phyloP scores from a whole-genome alignment of 2,329 filamentous ascomycete species.

The Fusarium cyanostomum region DNA sequence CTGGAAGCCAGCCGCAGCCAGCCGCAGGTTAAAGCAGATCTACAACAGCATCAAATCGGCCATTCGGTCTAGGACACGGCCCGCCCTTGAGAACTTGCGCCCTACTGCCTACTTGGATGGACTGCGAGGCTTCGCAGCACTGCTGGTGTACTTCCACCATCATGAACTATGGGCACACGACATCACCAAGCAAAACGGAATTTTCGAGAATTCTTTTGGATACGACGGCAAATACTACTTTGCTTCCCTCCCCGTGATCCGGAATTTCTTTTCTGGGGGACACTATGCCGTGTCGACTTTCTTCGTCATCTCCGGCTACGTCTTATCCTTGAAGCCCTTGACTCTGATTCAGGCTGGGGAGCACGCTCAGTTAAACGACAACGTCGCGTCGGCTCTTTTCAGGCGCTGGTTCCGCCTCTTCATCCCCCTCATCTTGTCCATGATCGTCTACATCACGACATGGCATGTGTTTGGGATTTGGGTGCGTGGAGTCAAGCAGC shows the following conservation, averaged over 20 bases:
- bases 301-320: conserved; percentile 68
- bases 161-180: conserved; percentile 67
- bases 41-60: conserved; percentile 16
- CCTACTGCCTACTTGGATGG: conserved; percentile 70
- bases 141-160: conserved; percentile 72
- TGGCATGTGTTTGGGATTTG: conserved; percentile 64
- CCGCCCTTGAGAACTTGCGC: conserved; percentile 47
- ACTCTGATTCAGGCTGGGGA: conserved; percentile 57
- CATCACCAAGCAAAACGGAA: conserved; percentile 46
- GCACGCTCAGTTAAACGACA: conserved; percentile 53
- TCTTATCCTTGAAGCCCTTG: conserved; percentile 61
- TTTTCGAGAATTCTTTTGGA: conserved; percentile 64
- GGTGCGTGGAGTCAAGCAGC: conserved; percentile 50
- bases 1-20: conserved; percentile 43
- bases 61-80: conserved; percentile 25
- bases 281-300: conserved; percentile 68
- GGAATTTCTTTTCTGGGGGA: conserved; percentile 68
- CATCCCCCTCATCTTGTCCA: conserved; percentile 63
- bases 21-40: conserved; percentile 14
- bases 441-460: conserved; percentile 59
- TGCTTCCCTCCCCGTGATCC: conserved; percentile 63
- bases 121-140: conserved; percentile 71
- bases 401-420: conserved; percentile 61
- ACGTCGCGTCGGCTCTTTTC: conserved; percentile 58
- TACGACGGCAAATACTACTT: conserved; percentile 60